Conservation (phyloP, 192 early-diverging fungal species). For the Coemansia sp. region DNA sequence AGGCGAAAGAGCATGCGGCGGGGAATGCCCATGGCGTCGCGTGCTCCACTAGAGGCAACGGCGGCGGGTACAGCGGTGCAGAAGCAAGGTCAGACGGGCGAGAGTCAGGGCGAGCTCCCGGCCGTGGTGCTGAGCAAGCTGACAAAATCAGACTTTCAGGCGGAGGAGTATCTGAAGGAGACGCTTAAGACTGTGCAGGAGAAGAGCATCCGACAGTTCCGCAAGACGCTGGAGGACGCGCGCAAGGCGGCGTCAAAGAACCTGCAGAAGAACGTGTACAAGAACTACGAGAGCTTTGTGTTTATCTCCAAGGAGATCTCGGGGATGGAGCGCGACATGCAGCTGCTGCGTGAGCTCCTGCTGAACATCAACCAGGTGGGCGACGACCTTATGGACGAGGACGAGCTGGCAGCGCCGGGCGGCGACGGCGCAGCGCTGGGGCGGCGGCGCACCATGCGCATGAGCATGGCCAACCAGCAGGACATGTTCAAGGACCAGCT, state of each 20-base stretch:
- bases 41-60: slow-evolving; percentile 1
- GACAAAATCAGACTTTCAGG: slow-evolving; percentile 32
- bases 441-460: slow-evolving; percentile 48
- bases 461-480: slow-evolving; percentile 52
- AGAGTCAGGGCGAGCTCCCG: slow-evolving; percentile 20
- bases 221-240: slow-evolving; percentile 55
- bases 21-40: slow-evolving; percentile 12
- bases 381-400: slow-evolving; percentile 51
- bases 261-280: slow-evolving; percentile 66
- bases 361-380: slow-evolving; percentile 59
- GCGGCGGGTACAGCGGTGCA: background rate
- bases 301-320: slow-evolving; percentile 74
- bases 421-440: slow-evolving; percentile 9
- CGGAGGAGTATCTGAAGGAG: slow-evolving; percentile 40
- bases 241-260: slow-evolving; percentile 56
- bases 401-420: slow-evolving; percentile 15
- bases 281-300: slow-evolving; percentile 74
- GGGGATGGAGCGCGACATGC: slow-evolving; percentile 69
- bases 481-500: slow-evolving; percentile 53
- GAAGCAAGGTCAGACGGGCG: background rate
- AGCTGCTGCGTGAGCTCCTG: slow-evolving; percentile 57
- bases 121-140: slow-evolving; percentile 31
- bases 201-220: slow-evolving; percentile 40
- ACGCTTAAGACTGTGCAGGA: slow-evolving; percentile 28
- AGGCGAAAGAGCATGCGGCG: slow-evolving; percentile 19